Evolutionary conservation across 495 filamentous ascomycete genomes (phyloP).

Genomic region (Penicillium argentinense): DNA sequence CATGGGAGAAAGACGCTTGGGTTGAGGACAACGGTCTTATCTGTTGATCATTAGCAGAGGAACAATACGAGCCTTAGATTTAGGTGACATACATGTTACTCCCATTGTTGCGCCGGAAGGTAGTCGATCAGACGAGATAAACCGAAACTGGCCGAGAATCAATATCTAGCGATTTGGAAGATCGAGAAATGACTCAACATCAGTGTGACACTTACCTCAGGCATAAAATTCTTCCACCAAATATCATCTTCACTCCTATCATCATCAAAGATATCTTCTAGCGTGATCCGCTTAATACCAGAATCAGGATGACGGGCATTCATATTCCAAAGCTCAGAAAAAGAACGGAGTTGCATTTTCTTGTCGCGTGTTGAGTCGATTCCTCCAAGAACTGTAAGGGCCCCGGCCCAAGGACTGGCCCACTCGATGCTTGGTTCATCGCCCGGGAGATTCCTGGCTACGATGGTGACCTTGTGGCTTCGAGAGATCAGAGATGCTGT

Average conservation of each 20-base stretch:
- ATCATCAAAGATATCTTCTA: conserved; percentile 9
- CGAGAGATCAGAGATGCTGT: neutral
- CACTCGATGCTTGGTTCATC: neutral
- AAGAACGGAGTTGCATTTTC: conserved; percentile 24
- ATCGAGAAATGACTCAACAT: no score
- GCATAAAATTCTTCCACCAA: conserved; percentile 10
- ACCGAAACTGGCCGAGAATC: neutral
- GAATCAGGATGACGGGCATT: conserved; percentile 20
- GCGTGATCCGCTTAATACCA: neutral
- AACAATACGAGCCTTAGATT: neutral
- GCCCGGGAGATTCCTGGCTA: neutral
- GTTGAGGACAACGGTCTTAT: conserved; percentile 23
- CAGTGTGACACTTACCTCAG: conserved; percentile 3
- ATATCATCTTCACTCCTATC: neutral
- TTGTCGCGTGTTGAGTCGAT: conserved; percentile 21
- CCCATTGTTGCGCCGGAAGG: conserved; percentile 6
- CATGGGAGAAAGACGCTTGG: conserved; percentile 28
- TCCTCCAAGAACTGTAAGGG: conserved; percentile 17
- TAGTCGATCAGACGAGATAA: neutral
- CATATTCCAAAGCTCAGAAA: conserved; percentile 12
- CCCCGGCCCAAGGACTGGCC: conserved; percentile 28
- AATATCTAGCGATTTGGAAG: no score
- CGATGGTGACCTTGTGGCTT: neutral
- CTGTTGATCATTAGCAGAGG: neutral
- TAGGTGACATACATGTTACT: conserved; percentile 2